A percentile compares a stretch with the other conserved stretches of the same genome.
Evolutionary conservation across 2,329 filamentous ascomycete genomes (phyloP).

Genomic region (Aspergillus sp.): DNA sequence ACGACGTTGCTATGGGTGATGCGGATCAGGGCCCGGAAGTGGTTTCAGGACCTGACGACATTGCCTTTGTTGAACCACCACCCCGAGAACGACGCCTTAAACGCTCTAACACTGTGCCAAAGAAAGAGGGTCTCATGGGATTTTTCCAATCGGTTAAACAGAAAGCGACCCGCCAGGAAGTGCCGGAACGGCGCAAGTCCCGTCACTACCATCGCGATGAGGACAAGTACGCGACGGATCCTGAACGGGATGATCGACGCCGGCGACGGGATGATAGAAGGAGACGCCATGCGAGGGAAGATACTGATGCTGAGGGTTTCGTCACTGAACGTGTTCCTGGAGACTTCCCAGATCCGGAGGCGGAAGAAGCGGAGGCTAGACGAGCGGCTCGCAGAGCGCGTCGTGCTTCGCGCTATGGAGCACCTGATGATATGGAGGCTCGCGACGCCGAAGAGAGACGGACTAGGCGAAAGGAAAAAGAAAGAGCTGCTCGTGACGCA

Average conservation of each 20-base stretch:
- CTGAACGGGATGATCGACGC: slow-evolving; percentile 32
- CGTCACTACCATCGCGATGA: slow-evolving; percentile 33
- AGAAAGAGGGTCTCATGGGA: slow-evolving; percentile 51
- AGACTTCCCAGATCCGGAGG: slow-evolving; percentile 31
- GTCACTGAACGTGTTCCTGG: slow-evolving; percentile 38
- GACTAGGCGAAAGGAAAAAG: slow-evolving; percentile 47
- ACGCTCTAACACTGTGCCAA: slow-evolving; percentile 56
- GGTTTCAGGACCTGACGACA: slow-evolving; percentile 44
- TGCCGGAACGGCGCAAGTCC: slow-evolving; percentile 31
- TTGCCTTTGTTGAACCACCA: slow-evolving; percentile 46
- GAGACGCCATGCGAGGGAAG: slow-evolving; percentile 33
- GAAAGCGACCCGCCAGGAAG: slow-evolving; percentile 26
- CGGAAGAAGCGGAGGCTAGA: slow-evolving; percentile 53
- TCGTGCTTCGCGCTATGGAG: slow-evolving; percentile 34
- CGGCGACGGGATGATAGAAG: slow-evolving; percentile 30
- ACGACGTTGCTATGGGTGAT: slow-evolving; percentile 53
- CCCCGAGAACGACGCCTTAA: slow-evolving; percentile 48
- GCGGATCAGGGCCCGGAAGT: slow-evolving; percentile 39
- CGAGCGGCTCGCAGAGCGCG: slow-evolving; percentile 57
- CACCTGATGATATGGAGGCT: slow-evolving; percentile 28
- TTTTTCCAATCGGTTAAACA: slow-evolving; percentile 50
- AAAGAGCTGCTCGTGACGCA: slow-evolving; percentile 39
- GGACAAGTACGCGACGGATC: slow-evolving; percentile 24
- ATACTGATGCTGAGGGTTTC: slow-evolving; percentile 40
- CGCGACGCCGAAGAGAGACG: slow-evolving; percentile 32